Percentiles rank a stretch among this genome's conserved stretches.
phyloP scores from a whole-genome alignment of 352 stramenopile genomes.

The Blastocystis sp. region DNA sequence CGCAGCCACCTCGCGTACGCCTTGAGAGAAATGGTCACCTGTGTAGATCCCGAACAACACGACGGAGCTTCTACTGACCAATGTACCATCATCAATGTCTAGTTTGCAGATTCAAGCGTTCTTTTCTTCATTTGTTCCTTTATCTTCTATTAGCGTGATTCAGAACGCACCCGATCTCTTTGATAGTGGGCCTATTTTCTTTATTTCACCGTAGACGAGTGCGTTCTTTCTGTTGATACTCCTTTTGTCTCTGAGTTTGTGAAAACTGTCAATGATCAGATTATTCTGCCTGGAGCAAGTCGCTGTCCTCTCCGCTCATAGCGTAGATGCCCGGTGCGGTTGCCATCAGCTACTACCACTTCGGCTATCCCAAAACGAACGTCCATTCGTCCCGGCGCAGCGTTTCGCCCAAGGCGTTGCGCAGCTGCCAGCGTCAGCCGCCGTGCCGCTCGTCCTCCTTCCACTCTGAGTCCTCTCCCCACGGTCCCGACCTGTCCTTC shows the following conservation, averaged over 20 bases:
- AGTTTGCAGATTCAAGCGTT: neutral
- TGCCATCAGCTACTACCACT: neutral
- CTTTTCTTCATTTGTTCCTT: constrained; percentile 6
- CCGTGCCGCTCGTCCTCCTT: no score
- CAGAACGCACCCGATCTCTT: neutral
- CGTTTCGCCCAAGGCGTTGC: no score
- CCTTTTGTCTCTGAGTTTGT: neutral
- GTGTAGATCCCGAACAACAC: constrained; percentile 7
- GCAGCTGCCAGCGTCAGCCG: no score
- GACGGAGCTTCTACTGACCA: neutral
- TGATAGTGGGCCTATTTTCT: neutral
- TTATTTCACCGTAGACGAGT: neutral
- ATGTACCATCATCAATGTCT: constrained; percentile 20
- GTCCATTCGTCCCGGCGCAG: no score
- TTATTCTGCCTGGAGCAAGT: neutral
- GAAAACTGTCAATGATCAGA: neutral
- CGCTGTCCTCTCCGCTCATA: neutral
- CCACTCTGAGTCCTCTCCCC: no score
- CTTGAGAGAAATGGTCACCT: neutral
- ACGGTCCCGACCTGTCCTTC: no score
- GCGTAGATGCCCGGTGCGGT: neutral
- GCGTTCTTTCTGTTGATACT: constrained; percentile 10
- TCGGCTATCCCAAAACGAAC: neutral
- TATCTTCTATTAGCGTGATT: neutral
- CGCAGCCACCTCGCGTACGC: neutral